Percentiles rank a stretch among this genome's conserved stretches.
These are phyloP conservation scores for Jimgerdemannia lactiflua DNA, from an alignment of 192 early-diverging fungal species.

Conservation along the genomic window DNA sequence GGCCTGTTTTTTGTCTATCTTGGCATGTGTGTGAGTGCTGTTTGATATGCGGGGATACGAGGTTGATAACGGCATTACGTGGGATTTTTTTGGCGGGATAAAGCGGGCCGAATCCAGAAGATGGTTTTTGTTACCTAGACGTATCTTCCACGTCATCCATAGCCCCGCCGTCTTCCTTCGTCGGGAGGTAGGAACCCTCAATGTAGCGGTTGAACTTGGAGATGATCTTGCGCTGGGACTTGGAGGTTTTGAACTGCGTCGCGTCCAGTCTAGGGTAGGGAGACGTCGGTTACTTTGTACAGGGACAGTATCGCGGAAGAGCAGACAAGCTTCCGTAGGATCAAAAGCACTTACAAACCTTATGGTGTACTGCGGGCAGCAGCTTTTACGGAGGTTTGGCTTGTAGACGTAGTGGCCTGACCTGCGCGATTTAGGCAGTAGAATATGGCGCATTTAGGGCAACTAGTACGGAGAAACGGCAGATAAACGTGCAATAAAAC, in stretches of 20 bases:
- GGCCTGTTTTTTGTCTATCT: not conserved
- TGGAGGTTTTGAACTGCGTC: constrained; percentile 48
- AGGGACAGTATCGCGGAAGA: too few species aligned
- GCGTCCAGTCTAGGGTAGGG: constrained; percentile 44
- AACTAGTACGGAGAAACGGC: not conserved
- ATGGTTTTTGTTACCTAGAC: not conserved
- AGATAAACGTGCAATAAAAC: not conserved
- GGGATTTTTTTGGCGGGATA: too few species aligned
- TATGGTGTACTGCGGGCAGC: constrained; percentile 77
- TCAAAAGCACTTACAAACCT: constrained; percentile 24
- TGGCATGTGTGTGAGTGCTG: not conserved
- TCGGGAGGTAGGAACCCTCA: constrained; percentile 27
- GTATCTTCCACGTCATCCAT: constrained; percentile 18
- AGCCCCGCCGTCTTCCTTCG: constrained; percentile 8
- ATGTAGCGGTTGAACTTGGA: constrained; percentile 61
- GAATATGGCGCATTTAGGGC: too few species aligned
- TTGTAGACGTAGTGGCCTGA: constrained; percentile 76
- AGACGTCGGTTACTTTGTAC: too few species aligned
- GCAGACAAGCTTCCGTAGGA: too few species aligned
- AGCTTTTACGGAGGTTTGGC: constrained; percentile 59
- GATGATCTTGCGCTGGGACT: constrained; percentile 65
- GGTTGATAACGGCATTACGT: not conserved
- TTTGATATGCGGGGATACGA: not conserved
- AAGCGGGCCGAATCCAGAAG: not conserved
- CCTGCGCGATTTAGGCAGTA: constrained; percentile 13